Conservation (phyloP, 2,329 filamentous ascomycete genomes). For the Pseudogymnoascus sp. region DNA sequence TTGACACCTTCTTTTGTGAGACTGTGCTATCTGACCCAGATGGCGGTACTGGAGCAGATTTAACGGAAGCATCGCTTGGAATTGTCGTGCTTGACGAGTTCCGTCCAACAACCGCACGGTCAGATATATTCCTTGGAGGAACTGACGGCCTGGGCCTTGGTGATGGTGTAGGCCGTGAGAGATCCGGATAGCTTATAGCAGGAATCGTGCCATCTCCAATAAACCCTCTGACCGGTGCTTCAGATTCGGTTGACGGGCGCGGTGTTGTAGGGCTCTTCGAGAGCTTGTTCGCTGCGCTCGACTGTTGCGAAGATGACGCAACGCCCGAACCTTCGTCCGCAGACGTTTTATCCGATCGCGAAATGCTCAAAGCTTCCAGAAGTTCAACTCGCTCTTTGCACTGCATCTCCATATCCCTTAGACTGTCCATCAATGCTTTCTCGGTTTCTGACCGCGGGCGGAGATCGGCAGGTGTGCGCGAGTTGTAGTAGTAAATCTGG, state of each 20-base stretch:
- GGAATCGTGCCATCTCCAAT: constrained; percentile 78
- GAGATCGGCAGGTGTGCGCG: constrained; percentile 62
- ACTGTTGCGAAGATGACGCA: not conserved
- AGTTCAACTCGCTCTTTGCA: constrained; percentile 91
- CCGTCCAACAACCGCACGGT: constrained; percentile 36
- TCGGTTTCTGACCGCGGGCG: constrained; percentile 74
- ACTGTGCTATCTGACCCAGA: constrained; percentile 19
- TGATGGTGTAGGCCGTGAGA: constrained; percentile 62
- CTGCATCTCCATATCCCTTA: constrained; percentile 77
- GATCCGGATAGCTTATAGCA: constrained; percentile 68
- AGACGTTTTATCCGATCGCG: constrained; percentile 40
- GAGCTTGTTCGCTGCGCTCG: constrained; percentile 17
- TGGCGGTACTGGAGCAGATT: not conserved
- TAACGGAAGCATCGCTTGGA: not conserved
- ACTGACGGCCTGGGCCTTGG: constrained; percentile 38
- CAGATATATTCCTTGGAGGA: constrained; percentile 43
- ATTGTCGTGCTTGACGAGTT: constrained; percentile 13
- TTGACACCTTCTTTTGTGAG: constrained; percentile 21
- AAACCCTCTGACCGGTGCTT: constrained; percentile 43
- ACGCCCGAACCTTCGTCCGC: constrained; percentile 20
- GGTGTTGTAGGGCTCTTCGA: constrained; percentile 23
- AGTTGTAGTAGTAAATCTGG: constrained; percentile 80
- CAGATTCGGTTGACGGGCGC: constrained; percentile 23
- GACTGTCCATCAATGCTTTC: constrained; percentile 69
- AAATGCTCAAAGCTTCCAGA: constrained; percentile 69